Base-by-base conservation (phyloP, 225 moss, liverwort and hornwort genomes). In the Straminergon stramineum region DNA sequence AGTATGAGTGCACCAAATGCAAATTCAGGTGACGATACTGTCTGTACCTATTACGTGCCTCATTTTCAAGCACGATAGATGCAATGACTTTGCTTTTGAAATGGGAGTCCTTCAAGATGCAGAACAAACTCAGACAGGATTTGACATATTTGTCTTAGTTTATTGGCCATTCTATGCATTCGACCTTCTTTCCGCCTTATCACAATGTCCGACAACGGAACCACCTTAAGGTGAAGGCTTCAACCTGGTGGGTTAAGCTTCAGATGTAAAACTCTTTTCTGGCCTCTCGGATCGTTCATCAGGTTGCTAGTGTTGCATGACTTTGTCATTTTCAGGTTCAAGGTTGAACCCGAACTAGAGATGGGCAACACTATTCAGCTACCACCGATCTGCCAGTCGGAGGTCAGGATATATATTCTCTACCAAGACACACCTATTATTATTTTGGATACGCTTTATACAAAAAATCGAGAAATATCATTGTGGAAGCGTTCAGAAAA, bases 1-100 rank as follows among this genome's bases (percentile, higher is more conserved):
- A 94, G 23, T 97, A 96, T 75, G 95, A 95, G 91, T 99, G 99
- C 91, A 91, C 89, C 78, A 99, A 97, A 89, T 99, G 99, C 93
- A 97, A 94, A 90, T 90, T 96, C 91, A 96, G 95, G 99, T 98
- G 87, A 88, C 66, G 84, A 81, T 79, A 70, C 41, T 89, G 66
- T 87, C 28, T 75, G 52, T 48, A n/a, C 87, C 37, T n/a, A 81
- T 31, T 62, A 14, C 37, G 77, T 87, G 77, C 66, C 81, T 73
- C 75, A 57, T 82, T 80, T 81, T 55, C 27, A 69, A 84, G 79
- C 22, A 28, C n/a, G 23, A 78, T 53, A 71, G 79, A 79, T 48
- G 53, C 58, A 61, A 75, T 62, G 69, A 37, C 61, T 64, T 58
- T 48, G 62, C 28, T 81, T 84, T 68, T 67, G 45, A 68, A 60